Conservation (phyloP, 2,329 filamentous ascomycete genomes). For the Zasmidium cellare region DNA sequence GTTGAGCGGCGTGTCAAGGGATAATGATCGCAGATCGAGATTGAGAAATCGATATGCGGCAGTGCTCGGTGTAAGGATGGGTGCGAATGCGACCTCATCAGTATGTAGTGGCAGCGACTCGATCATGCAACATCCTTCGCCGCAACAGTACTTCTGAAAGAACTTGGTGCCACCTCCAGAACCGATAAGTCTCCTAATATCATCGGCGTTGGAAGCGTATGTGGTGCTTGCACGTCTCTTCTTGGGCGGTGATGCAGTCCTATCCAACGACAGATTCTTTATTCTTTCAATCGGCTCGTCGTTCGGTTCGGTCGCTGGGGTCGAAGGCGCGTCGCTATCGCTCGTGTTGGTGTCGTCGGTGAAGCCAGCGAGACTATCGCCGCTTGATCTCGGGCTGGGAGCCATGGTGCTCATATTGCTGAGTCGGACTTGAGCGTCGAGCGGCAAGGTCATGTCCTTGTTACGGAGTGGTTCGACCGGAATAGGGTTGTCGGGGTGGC, state of each 20-base stretch:
- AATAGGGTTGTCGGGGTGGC: slow-evolving; percentile 49
- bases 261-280: slow-evolving; percentile 15
- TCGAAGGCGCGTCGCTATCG: slow-evolving; percentile 33
- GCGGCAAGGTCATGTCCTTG: slow-evolving; percentile 20
- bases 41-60: slow-evolving; percentile 78
- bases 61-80: slow-evolving; percentile 70
- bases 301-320: slow-evolving; percentile 42
- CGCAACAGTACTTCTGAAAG: slow-evolving; percentile 64
- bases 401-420: slow-evolving; percentile 31
- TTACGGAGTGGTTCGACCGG: slow-evolving; percentile 41
- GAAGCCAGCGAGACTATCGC: slow-evolving; percentile 26
- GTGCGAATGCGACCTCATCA: slow-evolving; percentile 43
- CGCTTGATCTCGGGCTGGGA: slow-evolving; percentile 30
- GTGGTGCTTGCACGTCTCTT: slow-evolving; percentile 37
- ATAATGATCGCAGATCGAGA: slow-evolving; percentile 74
- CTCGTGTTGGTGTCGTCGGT: slow-evolving; percentile 22
- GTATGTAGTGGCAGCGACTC: slow-evolving; percentile 54
- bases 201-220: slow-evolving; percentile 53
- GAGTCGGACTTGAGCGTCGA: slow-evolving; percentile 25
- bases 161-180: slow-evolving; percentile 58
- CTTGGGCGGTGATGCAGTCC: slow-evolving; percentile 21
- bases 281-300: slow-evolving; percentile 19
- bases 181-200: slow-evolving; percentile 60
- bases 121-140: slow-evolving; percentile 64
- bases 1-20: slow-evolving; percentile 67